Evolutionary conservation across 2,329 filamentous ascomycete genomes (phyloP), one percentile per base, ranked within the genome.

Genomic region (Ceratocystis colombiana): DNA sequence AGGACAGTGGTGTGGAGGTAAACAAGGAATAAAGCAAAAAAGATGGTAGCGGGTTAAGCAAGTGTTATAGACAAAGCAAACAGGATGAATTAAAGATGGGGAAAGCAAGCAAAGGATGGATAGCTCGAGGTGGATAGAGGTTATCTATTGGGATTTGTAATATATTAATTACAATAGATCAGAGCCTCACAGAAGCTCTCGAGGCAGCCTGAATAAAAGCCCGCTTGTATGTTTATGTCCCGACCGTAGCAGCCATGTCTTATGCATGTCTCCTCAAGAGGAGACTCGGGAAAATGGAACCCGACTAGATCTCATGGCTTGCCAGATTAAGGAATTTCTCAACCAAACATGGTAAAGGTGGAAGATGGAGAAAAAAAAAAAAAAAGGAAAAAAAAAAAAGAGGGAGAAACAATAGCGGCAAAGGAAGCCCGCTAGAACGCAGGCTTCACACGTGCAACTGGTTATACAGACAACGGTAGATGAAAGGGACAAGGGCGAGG

Each of bases 81-180:
- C 12, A 57, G 25, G 33, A 30, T 57, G 63, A 57, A 65, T 65
- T 65, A 65, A 65, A 44, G 50, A 65, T 59, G 28, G 59, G 55
- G 45, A 59, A 53, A 30, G 62, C 33, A 50, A 50, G 59, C 30
- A 45, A 22, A 28, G 17, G 20, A 64, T 15, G 22, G 30, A 37
- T 20, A 37, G 17, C 25, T 25, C 3, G 22, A 50, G 17, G 46
- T 50, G n/a, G 22, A 50, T 20, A 61, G 17, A 28, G 55, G 30
- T 28, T 17, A 61, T 50, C 46, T 50, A 50, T 22, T 50, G 22
- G 17, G 46, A 7, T 50, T 50, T 50, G 41, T 25, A 62, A 8
- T 45, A 33, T 15, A 62, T 20, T 20, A n/a, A 50, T 41, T 41
- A 41, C 37, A 41, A 41, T 41, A 41, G 37, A 22, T 20, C 46